These are phyloP conservation scores for Blakeslea trispora DNA, from an alignment of 371 early-diverging fungal species.

Conservation along the genomic window DNA sequence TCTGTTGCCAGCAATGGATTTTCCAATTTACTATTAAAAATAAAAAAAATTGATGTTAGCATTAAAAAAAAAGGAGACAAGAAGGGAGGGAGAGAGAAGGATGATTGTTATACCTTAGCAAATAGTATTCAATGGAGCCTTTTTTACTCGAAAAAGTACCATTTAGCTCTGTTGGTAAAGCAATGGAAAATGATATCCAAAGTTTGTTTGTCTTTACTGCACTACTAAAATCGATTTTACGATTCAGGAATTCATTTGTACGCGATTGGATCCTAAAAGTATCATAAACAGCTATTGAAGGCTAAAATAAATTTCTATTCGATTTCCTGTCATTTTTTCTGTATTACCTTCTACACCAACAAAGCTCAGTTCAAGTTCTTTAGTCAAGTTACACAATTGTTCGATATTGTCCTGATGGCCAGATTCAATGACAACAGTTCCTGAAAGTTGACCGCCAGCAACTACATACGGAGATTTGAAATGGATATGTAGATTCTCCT, in stretches of 20 bases:
- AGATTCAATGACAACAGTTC: slow-evolving; percentile 25
- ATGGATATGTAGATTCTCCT: slow-evolving; percentile 21
- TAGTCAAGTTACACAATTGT: background rate
- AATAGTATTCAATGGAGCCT: slow-evolving; percentile 28
- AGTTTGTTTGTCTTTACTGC: slow-evolving; percentile 6
- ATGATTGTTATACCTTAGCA: slow-evolving; percentile 25
- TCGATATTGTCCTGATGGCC: background rate
- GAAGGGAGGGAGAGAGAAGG: slow-evolving; percentile 1
- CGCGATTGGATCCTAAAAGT: background rate
- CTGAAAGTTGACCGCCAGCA: slow-evolving; percentile 31
- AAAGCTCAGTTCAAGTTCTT: slow-evolving; percentile 12
- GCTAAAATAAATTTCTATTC: no score
- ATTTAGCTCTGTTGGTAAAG: slow-evolving; percentile 13
- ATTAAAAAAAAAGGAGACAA: background rate
- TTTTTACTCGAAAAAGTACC: slow-evolving; percentile 32
- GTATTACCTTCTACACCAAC: slow-evolving; percentile 27
- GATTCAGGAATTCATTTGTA: background rate
- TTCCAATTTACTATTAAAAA: slow-evolving; percentile 1
- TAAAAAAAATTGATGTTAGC: slow-evolving; percentile 2
- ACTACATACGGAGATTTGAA: slow-evolving; percentile 39
- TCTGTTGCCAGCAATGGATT: background rate
- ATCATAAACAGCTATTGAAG: slow-evolving; percentile 5
- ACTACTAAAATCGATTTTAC: background rate
- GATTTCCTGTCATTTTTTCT: no score
- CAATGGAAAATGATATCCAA: slow-evolving; percentile 4